Evolutionary conservation across 2,329 filamentous ascomycete genomes (phyloP), one percentile per base, ranked within the genome.

Genomic region (Apiospora phragmitis): DNA sequence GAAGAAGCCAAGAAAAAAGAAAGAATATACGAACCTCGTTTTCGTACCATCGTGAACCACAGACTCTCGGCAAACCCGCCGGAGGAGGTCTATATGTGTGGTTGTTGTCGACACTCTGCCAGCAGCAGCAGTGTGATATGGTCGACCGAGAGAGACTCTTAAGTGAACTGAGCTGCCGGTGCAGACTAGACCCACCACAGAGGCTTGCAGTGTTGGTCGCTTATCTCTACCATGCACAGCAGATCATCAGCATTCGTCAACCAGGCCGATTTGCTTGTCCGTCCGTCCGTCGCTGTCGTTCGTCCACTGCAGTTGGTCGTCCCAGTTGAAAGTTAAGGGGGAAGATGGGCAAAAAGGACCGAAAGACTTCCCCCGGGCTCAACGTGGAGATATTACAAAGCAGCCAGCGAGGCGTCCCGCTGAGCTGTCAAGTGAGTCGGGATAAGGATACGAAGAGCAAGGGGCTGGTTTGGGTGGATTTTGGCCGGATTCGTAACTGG

Each of bases 21-120:
- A 71, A 70, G 8, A 42, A 35, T 74, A 71, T 75, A 87, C 85
- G 79, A 81, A 88, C 86, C 86, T 81, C 86, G 83, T 85, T 85
- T 87, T 76, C 86, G 85, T 77, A 80, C 85, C 86, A 88, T 88
- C 74, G 82, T 86, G 43, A 55, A 49, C 45, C n/a, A 12, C 18
- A 32, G 8, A n/a, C 55, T 62, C 55, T 62, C 55, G 55, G 55
- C 55, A n/a, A n/a, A 38, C 55, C 55, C n/a, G 55, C 32, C 55
- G 2, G 29, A 38, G 29, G 29, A 62, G 32, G 32, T 62, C 18
- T 38, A 38, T 62, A 5, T 35, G 55, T 24, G 55, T 62, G 55
- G 55, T 62, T 38, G 51, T 59, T 35, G 51, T 59, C 18, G 51
- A 59, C 29, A 59, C 47, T 49, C 51, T 35, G 51, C 51, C 51